phyloP scores from a whole-genome alignment of 805 yeast species.

The Saccharomycopsis lassenensis region DNA sequence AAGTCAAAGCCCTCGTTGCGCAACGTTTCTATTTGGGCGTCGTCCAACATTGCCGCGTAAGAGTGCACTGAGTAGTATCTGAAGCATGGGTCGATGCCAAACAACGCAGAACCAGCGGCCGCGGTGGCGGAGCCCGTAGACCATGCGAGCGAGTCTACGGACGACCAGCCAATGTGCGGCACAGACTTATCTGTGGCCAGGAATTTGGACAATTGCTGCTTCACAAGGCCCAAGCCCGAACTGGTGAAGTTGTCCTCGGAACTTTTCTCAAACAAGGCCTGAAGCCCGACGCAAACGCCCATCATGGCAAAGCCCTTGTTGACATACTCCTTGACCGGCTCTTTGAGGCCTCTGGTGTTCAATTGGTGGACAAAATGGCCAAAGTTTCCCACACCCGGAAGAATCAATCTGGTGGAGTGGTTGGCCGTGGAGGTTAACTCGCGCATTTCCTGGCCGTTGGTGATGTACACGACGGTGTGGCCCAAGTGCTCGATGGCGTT shows the following conservation, averaged over 20 bases:
- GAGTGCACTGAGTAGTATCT: slow-evolving; percentile 95
- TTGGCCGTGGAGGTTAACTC: background rate
- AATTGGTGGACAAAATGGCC: slow-evolving; percentile 84
- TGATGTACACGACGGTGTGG: slow-evolving; percentile 51
- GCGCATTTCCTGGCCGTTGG: slow-evolving; percentile 17
- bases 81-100: slow-evolving; percentile 50
- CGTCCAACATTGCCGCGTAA: slow-evolving; percentile 62
- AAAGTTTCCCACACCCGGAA: slow-evolving; percentile 97
- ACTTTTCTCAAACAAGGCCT: slow-evolving; percentile 66
- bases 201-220: slow-evolving; percentile 47
- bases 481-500: slow-evolving; percentile 82
- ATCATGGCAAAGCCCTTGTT: slow-evolving; percentile 73
- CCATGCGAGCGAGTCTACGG: slow-evolving; percentile 26
- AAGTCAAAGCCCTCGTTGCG: slow-evolving; percentile 30
- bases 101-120: slow-evolving; percentile 29
- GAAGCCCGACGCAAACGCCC: slow-evolving; percentile 98
- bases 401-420: slow-evolving; percentile 35
- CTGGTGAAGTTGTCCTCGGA: slow-evolving; percentile 41
- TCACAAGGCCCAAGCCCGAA: slow-evolving; percentile 50
- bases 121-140: slow-evolving; percentile 17
- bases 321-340: slow-evolving; percentile 58
- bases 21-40: slow-evolving; percentile 25
- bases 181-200: slow-evolving; percentile 61
- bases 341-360: slow-evolving; percentile 46
- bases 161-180: slow-evolving; percentile 97